Evolutionary conservation across 2,329 filamentous ascomycete genomes (phyloP).

Genomic region (Exophiala oligosperma): DNA sequence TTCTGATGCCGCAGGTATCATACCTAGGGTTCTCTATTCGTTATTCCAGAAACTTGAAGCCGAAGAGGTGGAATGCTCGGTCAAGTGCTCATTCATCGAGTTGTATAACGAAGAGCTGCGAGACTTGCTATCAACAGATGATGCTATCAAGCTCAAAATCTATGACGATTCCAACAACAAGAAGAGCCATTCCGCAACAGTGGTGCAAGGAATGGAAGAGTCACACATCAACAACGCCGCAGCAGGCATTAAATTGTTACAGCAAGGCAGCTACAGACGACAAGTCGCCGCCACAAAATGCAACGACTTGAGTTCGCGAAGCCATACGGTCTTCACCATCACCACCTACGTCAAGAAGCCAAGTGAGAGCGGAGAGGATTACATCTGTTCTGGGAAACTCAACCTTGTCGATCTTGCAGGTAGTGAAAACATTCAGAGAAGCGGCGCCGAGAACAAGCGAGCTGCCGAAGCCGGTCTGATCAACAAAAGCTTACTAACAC

Average conservation of each 20-base stretch:
- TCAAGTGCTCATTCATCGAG: slow-evolving; percentile 98
- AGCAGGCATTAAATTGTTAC: slow-evolving; percentile 84
- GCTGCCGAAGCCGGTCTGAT: slow-evolving; percentile 94
- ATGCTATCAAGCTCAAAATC: slow-evolving; percentile 86
- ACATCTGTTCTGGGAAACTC: slow-evolving; percentile 85
- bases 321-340: slow-evolving; percentile 96
- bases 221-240: slow-evolving; percentile 82
- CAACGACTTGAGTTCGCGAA: slow-evolving; percentile 95
- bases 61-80: slow-evolving; percentile 77
- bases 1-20: slow-evolving; percentile 90
- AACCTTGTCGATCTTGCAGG: slow-evolving; percentile 96
- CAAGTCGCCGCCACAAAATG: slow-evolving; percentile 99
- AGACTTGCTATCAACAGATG: slow-evolving; percentile 80
- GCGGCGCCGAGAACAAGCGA: slow-evolving; percentile 96
- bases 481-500: slow-evolving; percentile 93
- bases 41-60: slow-evolving; percentile 82
- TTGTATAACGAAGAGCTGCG: slow-evolving; percentile 97
- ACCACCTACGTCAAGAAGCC: slow-evolving; percentile 85
- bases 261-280: slow-evolving; percentile 85
- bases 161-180: slow-evolving; percentile 85
- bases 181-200: slow-evolving; percentile 78
- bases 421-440: slow-evolving; percentile 96
- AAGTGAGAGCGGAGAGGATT: slow-evolving; percentile 82
- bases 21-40: slow-evolving; percentile 83
- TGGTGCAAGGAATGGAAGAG: slow-evolving; percentile 98